Percentiles rank a stretch among this genome's conserved stretches.
phyloP scores from a whole-genome alignment of 495 filamentous ascomycete genomes.

The Hypoxylon lienhwacheense region DNA sequence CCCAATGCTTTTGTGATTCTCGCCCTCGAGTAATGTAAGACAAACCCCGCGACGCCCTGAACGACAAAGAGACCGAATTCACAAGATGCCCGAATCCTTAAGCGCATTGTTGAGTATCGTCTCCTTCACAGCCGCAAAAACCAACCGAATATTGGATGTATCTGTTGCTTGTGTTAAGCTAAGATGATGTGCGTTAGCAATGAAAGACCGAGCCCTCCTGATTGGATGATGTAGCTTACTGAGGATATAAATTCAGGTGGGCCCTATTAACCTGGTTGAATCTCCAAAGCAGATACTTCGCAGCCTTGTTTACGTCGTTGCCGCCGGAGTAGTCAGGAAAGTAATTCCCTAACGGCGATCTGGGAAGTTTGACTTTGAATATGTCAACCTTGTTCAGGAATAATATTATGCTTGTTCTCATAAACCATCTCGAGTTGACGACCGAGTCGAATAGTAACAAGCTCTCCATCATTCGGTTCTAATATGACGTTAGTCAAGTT shows the following conservation, averaged over 20 bases:
- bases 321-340: constrained; percentile 98
- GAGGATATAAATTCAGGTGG: constrained; percentile 94
- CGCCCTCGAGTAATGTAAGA: constrained; percentile 19
- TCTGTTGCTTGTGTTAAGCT: constrained; percentile 98
- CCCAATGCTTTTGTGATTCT: constrained; percentile 36
- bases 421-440: constrained; percentile 98
- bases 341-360: constrained; percentile 87
- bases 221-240: constrained; percentile 62
- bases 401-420: constrained; percentile 96
- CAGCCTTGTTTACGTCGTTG: constrained; percentile 95
- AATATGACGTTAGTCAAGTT: constrained; percentile 25
- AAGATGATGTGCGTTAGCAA: constrained; percentile 40
- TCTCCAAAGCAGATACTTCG: constrained; percentile 96
- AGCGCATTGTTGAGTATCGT: constrained; percentile 97
- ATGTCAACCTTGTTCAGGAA: constrained; percentile 99
- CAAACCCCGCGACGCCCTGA: not conserved
- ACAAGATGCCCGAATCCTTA: constrained; percentile 97
- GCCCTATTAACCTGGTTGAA: constrained; percentile 98
- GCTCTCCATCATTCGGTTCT: constrained; percentile 99
- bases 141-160: constrained; percentile 94
- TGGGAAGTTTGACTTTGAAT: constrained; percentile 89
- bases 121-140: constrained; percentile 98
- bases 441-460: constrained; percentile 98
- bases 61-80: constrained; percentile 40
- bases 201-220: not conserved